Evolutionary conservation across 208 protist genomes (phyloP), one percentile per base, ranked within the genome.

Genomic region (Phytomonas francai): DNA sequence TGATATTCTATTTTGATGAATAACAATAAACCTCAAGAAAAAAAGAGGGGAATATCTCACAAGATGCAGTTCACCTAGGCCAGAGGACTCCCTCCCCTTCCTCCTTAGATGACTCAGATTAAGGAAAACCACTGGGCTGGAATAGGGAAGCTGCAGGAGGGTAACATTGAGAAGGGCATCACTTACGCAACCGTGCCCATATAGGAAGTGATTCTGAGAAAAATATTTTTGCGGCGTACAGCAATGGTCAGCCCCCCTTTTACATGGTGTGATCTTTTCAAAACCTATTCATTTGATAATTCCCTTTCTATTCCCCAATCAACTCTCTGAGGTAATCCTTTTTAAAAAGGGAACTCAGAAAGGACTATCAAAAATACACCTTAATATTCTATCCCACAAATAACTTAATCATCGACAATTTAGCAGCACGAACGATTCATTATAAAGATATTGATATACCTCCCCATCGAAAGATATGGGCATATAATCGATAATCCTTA

Each of bases 401-500:
- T 14, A 45, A 45, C 1, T 14, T n/a, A 45, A 16, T 1, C 39
- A 45, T 22, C 11, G 39, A 14, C 11, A 45, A 16, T 14, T 11
- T 14, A 45, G 11, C 39, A 45, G 9, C 39, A 45, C 39, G 39
- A 14, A 45, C 36, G 27, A 31, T 28, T 67, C n/a, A 8, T 32
- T 67, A 25, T 12, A 63, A 68, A 63, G 16, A 27, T 19, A 63
- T 63, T 68, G 27, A 12, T 2, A 34, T 14, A 63, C 33, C 32
- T 27, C 65, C 57, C 11, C 51, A 73, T 63, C 67, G 31, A 67
- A 63, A 80, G 60, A 66, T 31, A 66, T 19, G 45, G 59, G 62
- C 39, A 45, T 14, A 45, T 14, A 45, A 16, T 45, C 11, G 39
- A 45, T 45, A 72, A 80, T 22, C 28, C 27, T 72, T 85, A 95